Conservation (phyloP, 352 stramenopile species). For the Aphanomyces euteiches region DNA sequence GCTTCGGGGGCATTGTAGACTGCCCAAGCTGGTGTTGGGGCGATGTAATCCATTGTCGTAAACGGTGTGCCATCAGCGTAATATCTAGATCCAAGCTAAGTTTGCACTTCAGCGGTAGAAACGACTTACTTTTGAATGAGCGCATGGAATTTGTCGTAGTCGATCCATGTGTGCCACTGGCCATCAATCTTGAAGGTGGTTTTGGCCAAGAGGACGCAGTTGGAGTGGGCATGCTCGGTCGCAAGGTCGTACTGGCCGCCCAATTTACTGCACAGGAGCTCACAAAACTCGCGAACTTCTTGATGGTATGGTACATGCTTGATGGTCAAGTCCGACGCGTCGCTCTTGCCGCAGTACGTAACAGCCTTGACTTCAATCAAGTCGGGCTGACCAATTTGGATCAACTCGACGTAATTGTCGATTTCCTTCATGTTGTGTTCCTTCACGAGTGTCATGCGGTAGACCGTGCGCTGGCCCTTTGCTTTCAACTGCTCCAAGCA, state of each 20-base stretch:
- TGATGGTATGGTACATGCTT: conserved; percentile 98
- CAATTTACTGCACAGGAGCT: conserved; percentile 68
- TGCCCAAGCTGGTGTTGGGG: conserved; percentile 93
- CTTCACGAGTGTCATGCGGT: conserved; percentile 97
- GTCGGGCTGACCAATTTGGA: conserved; percentile 86
- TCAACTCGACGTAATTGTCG: conserved; percentile 92
- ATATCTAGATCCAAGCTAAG: conserved; percentile 35
- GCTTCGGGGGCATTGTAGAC: conserved; percentile 93
- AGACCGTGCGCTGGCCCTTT: conserved; percentile 96
- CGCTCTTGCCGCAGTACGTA: conserved; percentile 98
- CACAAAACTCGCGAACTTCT: conserved; percentile 92
- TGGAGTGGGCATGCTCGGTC: conserved; percentile 95
- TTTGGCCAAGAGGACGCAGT: conserved; percentile 93
- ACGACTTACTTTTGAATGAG: conserved; percentile 48
- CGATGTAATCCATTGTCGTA: conserved; percentile 92
- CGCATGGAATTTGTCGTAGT: conserved; percentile 96
- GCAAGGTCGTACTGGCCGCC: conserved; percentile 90
- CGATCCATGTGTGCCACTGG: conserved; percentile 98
- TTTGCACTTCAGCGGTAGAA: neutral
- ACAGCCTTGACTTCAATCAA: conserved; percentile 97
- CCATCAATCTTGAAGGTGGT: conserved; percentile 84
- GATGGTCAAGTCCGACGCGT: conserved; percentile 97
- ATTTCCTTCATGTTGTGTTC: conserved; percentile 97
- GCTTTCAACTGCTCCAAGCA: conserved; percentile 90
- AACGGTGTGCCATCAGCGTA: conserved; percentile 86